Evolutionary conservation across 2,329 filamentous ascomycete genomes (phyloP).

Genomic region (Paramyrothecium roridum): DNA sequence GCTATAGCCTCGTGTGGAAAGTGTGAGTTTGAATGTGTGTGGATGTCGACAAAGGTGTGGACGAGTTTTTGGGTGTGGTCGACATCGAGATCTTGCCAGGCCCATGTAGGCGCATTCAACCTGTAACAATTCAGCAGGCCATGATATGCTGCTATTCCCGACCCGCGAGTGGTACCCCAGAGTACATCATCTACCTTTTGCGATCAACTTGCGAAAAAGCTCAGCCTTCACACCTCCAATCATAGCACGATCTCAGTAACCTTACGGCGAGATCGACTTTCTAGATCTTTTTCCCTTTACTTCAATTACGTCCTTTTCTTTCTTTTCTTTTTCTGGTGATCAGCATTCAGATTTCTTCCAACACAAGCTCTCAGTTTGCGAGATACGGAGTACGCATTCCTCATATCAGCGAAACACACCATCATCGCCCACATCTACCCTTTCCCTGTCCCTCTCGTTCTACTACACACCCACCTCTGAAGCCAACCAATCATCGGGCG

Average conservation of each 20-base stretch:
- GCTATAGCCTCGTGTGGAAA: too few relatives aligned
- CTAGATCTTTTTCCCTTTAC: not conserved
- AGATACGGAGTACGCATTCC: not conserved
- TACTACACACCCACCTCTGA: not conserved
- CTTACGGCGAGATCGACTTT: not conserved
- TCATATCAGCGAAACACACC: not conserved
- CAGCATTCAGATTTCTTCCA: not conserved
- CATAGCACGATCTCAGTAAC: too few relatives aligned
- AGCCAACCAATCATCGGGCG: not conserved
- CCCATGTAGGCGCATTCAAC: not conserved
- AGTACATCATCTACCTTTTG: not conserved
- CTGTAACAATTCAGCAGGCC: not conserved
- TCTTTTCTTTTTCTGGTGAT: not conserved
- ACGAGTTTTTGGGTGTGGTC: not conserved
- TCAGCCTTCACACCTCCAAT: too few relatives aligned
- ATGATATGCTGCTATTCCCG: not conserved
- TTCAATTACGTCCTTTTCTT: not conserved
- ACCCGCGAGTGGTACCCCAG: not conserved
- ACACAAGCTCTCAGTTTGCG: not conserved
- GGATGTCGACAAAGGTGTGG: too few relatives aligned
- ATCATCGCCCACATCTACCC: not conserved
- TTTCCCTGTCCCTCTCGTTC: not conserved
- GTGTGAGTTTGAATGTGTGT: too few relatives aligned
- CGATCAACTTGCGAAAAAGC: too few relatives aligned
- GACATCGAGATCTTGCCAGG: not conserved